A percentile compares a stretch with the other conserved stretches of the same genome.
Evolutionary conservation across 371 early-diverging fungal genomes (phyloP).

Genomic region (Saksenaea vasiformis): DNA sequence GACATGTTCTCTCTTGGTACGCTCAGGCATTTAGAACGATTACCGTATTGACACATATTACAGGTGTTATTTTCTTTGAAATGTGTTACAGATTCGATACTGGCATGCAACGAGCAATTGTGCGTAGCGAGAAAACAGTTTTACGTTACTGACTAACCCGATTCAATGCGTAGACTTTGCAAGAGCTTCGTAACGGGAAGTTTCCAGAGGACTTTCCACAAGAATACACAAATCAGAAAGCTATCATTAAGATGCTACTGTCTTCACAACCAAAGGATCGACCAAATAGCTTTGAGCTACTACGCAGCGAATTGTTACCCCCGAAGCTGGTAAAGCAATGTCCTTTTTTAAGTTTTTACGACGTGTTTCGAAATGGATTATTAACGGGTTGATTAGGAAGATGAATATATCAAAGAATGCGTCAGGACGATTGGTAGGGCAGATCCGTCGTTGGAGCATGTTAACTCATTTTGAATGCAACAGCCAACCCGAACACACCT

Average conservation of each 20-base stretch:
- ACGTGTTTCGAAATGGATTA: neutral
- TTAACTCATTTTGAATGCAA: slow-evolving; percentile 1
- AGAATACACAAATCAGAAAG: slow-evolving; percentile 61
- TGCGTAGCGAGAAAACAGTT: slow-evolving; percentile 6
- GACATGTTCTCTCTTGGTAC: slow-evolving; percentile 51
- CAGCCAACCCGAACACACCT: slow-evolving; percentile 83
- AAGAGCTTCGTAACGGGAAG: slow-evolving; percentile 63
- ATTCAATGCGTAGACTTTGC: slow-evolving; percentile 27
- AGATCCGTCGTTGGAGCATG: neutral
- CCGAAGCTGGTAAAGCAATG: slow-evolving; percentile 60
- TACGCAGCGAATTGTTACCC: slow-evolving; percentile 79
- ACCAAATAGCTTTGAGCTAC: slow-evolving; percentile 82
- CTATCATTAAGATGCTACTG: slow-evolving; percentile 75
- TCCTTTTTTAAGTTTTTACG: neutral
- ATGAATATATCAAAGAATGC: slow-evolving; percentile 91
- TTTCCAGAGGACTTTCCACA: slow-evolving; percentile 81
- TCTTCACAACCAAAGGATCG: slow-evolving; percentile 81
- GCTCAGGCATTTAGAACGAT: slow-evolving; percentile 15
- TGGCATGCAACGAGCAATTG: slow-evolving; percentile 73
- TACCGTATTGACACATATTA: neutral
- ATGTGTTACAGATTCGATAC: slow-evolving; percentile 73
- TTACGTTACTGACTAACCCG: neutral
- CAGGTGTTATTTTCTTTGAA: slow-evolving; percentile 70
- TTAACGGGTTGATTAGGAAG: slow-evolving; percentile 54
- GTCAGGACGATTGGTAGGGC: slow-evolving; percentile 75